A percentile compares a stretch with the other conserved stretches of the same genome.
phyloP scores from a whole-genome alignment of 1,139 yeast genomes.

The Yamadazyma jaroonii region DNA sequence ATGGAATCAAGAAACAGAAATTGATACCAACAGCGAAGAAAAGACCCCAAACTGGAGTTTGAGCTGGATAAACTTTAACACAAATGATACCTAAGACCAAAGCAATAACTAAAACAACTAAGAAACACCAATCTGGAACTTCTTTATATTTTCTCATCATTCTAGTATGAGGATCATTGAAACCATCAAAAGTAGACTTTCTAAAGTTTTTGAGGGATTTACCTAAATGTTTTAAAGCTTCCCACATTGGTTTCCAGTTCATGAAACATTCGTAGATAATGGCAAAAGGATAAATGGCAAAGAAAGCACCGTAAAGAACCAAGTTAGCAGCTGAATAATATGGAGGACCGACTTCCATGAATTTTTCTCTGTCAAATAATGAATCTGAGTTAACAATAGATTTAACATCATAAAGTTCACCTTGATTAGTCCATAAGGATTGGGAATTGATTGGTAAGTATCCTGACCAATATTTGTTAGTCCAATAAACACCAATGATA shows the following conservation, averaged over 20 bases:
- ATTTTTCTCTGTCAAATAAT: conserved; percentile 33
- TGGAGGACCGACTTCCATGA: conserved; percentile 43
- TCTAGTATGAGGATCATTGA: conserved; percentile 45
- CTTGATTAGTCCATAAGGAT: conserved; percentile 40
- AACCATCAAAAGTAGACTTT: conserved; percentile 25
- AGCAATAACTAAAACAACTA: conserved; percentile 41
- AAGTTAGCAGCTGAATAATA: conserved; percentile 31
- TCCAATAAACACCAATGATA: conserved; percentile 43
- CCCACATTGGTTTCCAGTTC: conserved; percentile 23
- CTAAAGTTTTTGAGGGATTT: conserved; percentile 26
- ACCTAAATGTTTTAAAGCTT: conserved; percentile 8
- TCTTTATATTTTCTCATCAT: conserved; percentile 55
- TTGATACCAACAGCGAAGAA: conserved; percentile 53
- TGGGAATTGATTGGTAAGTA: conserved; percentile 55
- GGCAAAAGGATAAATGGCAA: conserved; percentile 53
- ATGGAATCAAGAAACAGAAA: conserved; percentile 50
- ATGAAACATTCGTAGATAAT: conserved; percentile 40
- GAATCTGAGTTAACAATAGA: conserved; percentile 34
- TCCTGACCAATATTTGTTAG: conserved; percentile 48
- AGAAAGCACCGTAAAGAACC: conserved; percentile 51
- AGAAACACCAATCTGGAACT: conserved; percentile 60
- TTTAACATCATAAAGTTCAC: conserved; percentile 36
- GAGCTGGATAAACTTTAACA: conserved; percentile 40
- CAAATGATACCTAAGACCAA: conserved; percentile 45
- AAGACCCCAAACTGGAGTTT: conserved; percentile 52